A percentile compares a stretch with the other conserved stretches of the same genome.
These are phyloP conservation scores for Sphaerostilbella broomeana DNA, from an alignment of 2,329 filamentous ascomycete genomes.

Conservation along the genomic window DNA sequence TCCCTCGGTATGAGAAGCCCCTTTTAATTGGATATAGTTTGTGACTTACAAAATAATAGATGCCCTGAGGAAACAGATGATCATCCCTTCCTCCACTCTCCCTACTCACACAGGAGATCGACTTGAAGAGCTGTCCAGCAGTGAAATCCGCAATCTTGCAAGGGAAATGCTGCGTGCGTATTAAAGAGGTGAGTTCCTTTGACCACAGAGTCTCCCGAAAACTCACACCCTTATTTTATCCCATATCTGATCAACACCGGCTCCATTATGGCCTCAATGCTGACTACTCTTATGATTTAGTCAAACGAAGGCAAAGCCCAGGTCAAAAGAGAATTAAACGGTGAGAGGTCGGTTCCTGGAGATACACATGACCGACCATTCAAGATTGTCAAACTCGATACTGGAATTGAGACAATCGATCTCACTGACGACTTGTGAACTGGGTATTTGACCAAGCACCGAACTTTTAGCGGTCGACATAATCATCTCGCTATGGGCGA, in stretches of 20 bases:
- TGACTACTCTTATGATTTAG: no score
- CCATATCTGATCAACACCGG: not conserved
- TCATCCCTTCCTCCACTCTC: conserved; percentile 18
- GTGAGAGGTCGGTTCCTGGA: not conserved
- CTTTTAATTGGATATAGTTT: not conserved
- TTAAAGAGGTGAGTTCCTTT: conserved; percentile 6
- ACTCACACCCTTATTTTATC: not conserved
- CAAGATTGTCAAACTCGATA: conserved; percentile 1
- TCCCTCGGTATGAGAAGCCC: conserved; percentile 16
- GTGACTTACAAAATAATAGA: conserved; percentile 12
- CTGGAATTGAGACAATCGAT: conserved; percentile 11
- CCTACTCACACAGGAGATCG: not conserved
- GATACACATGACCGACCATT: not conserved
- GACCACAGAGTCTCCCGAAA: not conserved
- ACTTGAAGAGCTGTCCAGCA: conserved; percentile 13
- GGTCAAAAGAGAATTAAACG: not conserved
- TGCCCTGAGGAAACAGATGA: conserved; percentile 17
- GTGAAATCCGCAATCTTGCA: conserved; percentile 18
- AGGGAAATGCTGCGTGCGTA: conserved; percentile 15
- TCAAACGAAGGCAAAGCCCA: no score
- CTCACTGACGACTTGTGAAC: conserved; percentile 5
- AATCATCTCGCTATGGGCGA: no score
- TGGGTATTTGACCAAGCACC: no score
- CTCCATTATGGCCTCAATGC: no score
- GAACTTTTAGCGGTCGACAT: no score